Percentiles rank a stretch among this genome's conserved stretches.
These are phyloP conservation scores for Phytophthora brassicae DNA, from an alignment of 352 stramenopile species.

Conservation along the genomic window DNA sequence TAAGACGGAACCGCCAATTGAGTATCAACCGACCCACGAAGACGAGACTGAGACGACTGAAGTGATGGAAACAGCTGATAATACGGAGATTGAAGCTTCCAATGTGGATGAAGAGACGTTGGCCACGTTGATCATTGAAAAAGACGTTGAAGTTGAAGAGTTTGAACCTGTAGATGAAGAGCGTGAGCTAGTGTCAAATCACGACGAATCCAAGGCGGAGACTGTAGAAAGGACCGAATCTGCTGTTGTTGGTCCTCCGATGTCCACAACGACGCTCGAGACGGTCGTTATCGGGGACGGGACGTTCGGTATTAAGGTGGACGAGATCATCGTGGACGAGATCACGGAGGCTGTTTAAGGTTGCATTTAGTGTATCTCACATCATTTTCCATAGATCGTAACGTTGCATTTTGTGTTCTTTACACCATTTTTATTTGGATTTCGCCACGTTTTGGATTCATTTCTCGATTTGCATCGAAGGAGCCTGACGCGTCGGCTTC, in stretches of 20 bases:
- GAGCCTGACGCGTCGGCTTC: constrained; percentile 1
- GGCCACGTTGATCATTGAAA: constrained; percentile 19
- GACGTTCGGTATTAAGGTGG: constrained; percentile 50
- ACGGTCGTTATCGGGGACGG: constrained; percentile 38
- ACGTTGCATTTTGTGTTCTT: constrained; percentile 8
- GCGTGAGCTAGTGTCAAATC: neutral
- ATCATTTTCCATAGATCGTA: constrained; percentile 8
- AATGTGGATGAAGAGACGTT: constrained; percentile 25
- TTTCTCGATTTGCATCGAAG: constrained; percentile 22
- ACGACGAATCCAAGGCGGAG: constrained; percentile 7
- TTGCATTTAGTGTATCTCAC: constrained; percentile 23
- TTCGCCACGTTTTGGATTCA: constrained; percentile 17
- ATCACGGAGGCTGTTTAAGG: constrained; percentile 58
- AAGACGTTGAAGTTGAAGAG: constrained; percentile 24
- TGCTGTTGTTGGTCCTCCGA: neutral
- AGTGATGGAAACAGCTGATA: neutral
- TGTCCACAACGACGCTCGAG: constrained; percentile 33
- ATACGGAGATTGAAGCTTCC: constrained; percentile 2
- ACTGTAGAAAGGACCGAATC: neutral
- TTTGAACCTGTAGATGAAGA: constrained; percentile 17
- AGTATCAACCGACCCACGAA: neutral
- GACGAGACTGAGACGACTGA: constrained; percentile 10
- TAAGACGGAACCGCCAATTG: neutral
- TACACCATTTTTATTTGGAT: neutral
- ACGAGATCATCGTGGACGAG: constrained; percentile 58